A percentile compares a stretch with the other conserved stretches of the same genome.
These are phyloP conservation scores for Ganoderma meredithae DNA, from an alignment of 1,284 basidiomycete species.

Conservation along the genomic window DNA sequence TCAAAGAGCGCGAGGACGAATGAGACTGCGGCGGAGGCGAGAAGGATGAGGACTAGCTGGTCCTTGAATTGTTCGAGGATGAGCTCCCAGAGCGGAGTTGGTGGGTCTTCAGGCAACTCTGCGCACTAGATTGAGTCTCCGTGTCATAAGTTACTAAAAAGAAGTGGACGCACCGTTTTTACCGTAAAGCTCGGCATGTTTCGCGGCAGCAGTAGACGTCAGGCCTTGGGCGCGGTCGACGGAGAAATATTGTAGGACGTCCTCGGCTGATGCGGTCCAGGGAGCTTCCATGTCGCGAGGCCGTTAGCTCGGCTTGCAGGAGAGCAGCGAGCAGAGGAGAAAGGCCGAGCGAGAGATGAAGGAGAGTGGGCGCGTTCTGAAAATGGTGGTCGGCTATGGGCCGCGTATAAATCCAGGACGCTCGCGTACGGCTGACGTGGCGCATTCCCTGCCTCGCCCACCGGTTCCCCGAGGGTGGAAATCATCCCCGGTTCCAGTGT, in stretches of 20 bases:
- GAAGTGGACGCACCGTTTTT: constrained; percentile 72
- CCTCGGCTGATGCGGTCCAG: constrained; percentile 72
- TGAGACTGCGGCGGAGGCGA: constrained; percentile 90
- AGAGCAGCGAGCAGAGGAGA: constrained; percentile 20
- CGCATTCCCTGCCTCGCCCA: constrained; percentile 20
- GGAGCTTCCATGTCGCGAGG: constrained; percentile 64
- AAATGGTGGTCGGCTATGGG: constrained; percentile 27
- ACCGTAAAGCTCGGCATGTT: constrained; percentile 83
- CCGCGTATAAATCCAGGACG: constrained; percentile 26
- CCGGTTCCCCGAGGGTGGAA: constrained; percentile 28
- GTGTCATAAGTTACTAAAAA: constrained; percentile 7
- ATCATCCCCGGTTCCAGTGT: constrained; percentile 11
- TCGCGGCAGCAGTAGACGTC: constrained; percentile 64
- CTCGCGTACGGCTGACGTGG: constrained; percentile 33
- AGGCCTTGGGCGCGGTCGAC: constrained; percentile 68
- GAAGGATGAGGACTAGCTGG: constrained; percentile 93
- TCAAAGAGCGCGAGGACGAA: constrained; percentile 91
- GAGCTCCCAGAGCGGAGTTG: constrained; percentile 92
- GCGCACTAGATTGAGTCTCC: constrained; percentile 18
- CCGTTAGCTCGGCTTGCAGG: constrained; percentile 22
- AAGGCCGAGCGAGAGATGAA: constrained; percentile 15
- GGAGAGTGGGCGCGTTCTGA: constrained; percentile 15
- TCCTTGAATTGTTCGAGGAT: constrained; percentile 99
- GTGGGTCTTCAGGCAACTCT: constrained; percentile 91
- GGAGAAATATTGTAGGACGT: constrained; percentile 69